Conservation (phyloP, 2,329 filamentous ascomycete species). For the Trichoderma brevicompactum region DNA sequence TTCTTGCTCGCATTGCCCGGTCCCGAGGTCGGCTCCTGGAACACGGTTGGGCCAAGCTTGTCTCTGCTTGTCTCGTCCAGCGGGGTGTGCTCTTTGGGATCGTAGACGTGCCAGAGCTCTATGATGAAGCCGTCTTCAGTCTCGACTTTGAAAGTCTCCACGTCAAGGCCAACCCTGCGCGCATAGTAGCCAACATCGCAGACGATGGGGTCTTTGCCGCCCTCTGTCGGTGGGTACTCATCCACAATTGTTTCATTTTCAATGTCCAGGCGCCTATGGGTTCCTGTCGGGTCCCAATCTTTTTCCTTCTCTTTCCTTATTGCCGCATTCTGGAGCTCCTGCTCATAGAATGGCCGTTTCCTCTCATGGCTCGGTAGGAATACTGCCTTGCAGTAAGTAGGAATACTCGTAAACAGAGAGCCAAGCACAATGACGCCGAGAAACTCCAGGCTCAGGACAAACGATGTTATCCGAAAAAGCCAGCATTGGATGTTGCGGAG, state of each 20-base stretch:
- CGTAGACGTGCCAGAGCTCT: conserved; percentile 85
- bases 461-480: conserved; percentile 68
- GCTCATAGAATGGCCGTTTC: conserved; percentile 69
- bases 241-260: conserved; percentile 52
- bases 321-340: conserved; percentile 67
- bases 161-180: conserved; percentile 81
- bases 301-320: conserved; percentile 61
- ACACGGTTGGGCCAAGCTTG: conserved; percentile 63
- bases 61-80: conserved; percentile 55
- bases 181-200: conserved; percentile 88
- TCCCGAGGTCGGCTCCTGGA: conserved; percentile 50
- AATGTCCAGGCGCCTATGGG: conserved; percentile 44
- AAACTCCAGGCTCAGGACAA: conserved; percentile 77
- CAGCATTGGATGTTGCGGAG: conserved; percentile 68
- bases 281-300: conserved; percentile 62
- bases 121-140: conserved; percentile 95
- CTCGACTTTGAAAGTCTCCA: conserved; percentile 81
- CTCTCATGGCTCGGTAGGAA: conserved; percentile 64
- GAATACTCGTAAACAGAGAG: conserved; percentile 69
- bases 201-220: conserved; percentile 75
- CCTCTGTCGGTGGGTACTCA: conserved; percentile 75
- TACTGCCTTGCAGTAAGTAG: conserved; percentile 52
- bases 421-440: conserved; percentile 76
- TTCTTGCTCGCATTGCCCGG: conserved; percentile 46
- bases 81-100: conserved; percentile 72